Conservation (phyloP, 2,329 filamentous ascomycete species). For the Mollisiaceae sp. region DNA sequence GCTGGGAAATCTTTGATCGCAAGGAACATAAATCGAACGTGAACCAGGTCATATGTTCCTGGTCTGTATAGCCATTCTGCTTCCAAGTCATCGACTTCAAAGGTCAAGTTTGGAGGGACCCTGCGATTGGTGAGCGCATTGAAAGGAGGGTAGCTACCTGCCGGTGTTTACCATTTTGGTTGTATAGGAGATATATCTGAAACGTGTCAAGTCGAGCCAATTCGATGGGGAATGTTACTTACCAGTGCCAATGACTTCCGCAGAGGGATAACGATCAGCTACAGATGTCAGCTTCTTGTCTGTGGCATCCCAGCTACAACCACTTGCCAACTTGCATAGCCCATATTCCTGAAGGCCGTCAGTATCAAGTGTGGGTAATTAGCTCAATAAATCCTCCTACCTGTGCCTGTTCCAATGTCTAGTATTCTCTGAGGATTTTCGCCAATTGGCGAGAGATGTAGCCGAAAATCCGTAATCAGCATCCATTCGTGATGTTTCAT, state of each 20-base stretch:
- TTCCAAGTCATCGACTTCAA: slow-evolving; percentile 56
- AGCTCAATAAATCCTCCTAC: background rate
- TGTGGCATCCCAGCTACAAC: background rate
- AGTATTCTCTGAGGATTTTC: slow-evolving; percentile 38
- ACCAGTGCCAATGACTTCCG: slow-evolving; percentile 12
- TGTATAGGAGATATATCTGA: slow-evolving; percentile 4
- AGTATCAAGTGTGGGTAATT: background rate
- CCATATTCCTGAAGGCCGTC: slow-evolving; percentile 44
- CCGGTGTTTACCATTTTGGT: background rate
- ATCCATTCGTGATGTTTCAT: slow-evolving; percentile 9
- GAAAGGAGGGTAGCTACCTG: too few relatives aligned
- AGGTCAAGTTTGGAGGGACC: slow-evolving; percentile 58
- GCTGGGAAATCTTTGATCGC: slow-evolving; percentile 18
- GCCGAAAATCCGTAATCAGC: slow-evolving; percentile 9
- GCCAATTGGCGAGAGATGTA: slow-evolving; percentile 1
- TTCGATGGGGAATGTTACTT: too few relatives aligned
- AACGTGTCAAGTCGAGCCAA: too few relatives aligned
- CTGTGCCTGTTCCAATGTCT: slow-evolving; percentile 48
- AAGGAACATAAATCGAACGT: slow-evolving; percentile 36
- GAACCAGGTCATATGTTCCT: slow-evolving; percentile 55
- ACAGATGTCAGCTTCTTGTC: background rate
- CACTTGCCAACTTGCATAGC: slow-evolving; percentile 39
- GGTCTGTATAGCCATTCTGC: slow-evolving; percentile 51
- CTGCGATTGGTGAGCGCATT: too few relatives aligned
- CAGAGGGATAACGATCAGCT: slow-evolving; percentile 8